These are phyloP conservation scores for Arthrobotrys sinensis DNA, from an alignment of 2,329 filamentous ascomycete species.

Conservation along the genomic window DNA sequence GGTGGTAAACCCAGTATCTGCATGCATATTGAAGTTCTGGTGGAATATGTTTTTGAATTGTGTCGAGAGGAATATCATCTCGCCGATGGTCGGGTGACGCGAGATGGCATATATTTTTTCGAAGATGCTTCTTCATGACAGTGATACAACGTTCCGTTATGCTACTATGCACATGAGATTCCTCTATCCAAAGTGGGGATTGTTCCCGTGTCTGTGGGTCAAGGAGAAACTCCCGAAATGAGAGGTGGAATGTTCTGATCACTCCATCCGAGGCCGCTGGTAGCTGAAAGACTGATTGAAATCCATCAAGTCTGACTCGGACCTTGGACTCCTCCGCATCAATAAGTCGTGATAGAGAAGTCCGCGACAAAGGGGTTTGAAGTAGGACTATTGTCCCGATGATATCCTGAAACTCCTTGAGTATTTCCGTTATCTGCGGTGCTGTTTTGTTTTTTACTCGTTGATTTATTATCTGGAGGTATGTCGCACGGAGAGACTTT, in stretches of 20 bases:
- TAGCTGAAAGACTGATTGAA: constrained; percentile 25
- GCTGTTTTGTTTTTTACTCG: not conserved
- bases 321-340: not conserved
- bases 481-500: constrained; percentile 26
- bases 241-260: constrained; percentile 29
- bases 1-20: constrained; percentile 20
- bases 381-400: constrained; percentile 27
- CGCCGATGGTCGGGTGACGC: not conserved
- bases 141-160: constrained; percentile 63
- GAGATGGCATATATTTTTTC: constrained; percentile 63
- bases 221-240: constrained; percentile 43
- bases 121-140: constrained; percentile 65
- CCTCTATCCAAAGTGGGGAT: constrained; percentile 37
- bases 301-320: not conserved
- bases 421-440: not conserved
- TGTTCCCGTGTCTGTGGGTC: not conserved
- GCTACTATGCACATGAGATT: not conserved
- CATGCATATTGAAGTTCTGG: constrained; percentile 23
- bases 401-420: constrained; percentile 21
- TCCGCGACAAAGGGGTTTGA: not conserved
- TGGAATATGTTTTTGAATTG: not conserved
- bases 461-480: constrained; percentile 43
- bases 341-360: constrained; percentile 1
- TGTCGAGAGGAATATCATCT: not conserved
- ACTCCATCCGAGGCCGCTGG: not conserved